These are phyloP conservation scores for Cotoneaster glaucophyllus DNA, from an alignment of 306 rosid genomes.

Conservation along the genomic window DNA sequence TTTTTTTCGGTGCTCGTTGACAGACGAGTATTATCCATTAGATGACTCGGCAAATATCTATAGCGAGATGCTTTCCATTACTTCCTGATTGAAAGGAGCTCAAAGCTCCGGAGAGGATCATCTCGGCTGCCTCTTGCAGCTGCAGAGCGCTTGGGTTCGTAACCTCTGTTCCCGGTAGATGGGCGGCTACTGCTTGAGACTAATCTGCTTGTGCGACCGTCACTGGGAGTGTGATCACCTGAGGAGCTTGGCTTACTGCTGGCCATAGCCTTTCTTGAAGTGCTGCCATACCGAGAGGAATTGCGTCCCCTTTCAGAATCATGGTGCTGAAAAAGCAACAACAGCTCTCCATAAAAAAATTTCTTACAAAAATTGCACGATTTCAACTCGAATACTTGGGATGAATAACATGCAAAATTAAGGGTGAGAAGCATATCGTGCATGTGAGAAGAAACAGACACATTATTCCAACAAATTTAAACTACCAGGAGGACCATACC, in stretches of 20 bases:
- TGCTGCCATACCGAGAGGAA: slow-evolving; percentile 79
- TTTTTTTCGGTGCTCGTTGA: slow-evolving; percentile 9
- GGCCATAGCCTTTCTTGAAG: slow-evolving; percentile 60
- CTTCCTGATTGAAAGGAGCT: slow-evolving; percentile 76
- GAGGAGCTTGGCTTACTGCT: slow-evolving; percentile 62
- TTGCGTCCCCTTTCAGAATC: slow-evolving; percentile 65
- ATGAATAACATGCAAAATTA: background rate
- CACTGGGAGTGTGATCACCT: slow-evolving; percentile 34
- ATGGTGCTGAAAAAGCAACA: slow-evolving; percentile 43
- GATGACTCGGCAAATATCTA: background rate
- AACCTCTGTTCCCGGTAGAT: slow-evolving; percentile 50
- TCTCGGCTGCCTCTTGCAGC: slow-evolving; percentile 59
- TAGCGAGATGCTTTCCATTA: slow-evolving; percentile 17
- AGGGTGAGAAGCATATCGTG: background rate
- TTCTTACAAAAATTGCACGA: background rate
- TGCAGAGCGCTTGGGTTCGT: slow-evolving; percentile 50
- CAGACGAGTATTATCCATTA: slow-evolving; percentile 18
- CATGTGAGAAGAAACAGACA: background rate
- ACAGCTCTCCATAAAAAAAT: slow-evolving; percentile 1
- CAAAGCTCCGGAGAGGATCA: slow-evolving; percentile 84
- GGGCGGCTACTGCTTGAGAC: slow-evolving; percentile 45
- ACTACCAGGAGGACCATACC: background rate
- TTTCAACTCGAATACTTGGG: background rate
- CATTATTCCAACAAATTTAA: background rate
- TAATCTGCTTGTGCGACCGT: slow-evolving; percentile 51